Evolutionary conservation across 1,284 basidiomycete species (phyloP), one percentile per base, ranked within the genome.

Genomic region (Mycosarcoma mackinlayi): DNA sequence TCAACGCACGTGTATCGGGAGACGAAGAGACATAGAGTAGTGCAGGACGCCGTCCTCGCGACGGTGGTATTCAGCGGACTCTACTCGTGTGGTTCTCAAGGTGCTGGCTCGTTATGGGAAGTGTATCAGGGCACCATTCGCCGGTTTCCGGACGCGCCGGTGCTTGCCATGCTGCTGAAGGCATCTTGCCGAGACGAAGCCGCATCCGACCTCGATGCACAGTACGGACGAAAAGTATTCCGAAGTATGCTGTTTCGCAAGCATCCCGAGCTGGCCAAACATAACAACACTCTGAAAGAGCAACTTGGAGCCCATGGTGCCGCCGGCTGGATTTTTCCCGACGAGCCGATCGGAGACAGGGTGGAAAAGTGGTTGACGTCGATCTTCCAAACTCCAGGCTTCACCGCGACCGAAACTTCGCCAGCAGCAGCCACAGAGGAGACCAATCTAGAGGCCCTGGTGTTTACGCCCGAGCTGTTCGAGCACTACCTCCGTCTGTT

Each of bases 341-440:
- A 55, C n/a, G 49, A 60, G 9, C n/a, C 45, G 18, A 23, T 57
- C n/a, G 67, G 55, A 11, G 25, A 47, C 4, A 38, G 39, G 40
- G 33, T 70, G 67, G 61, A 70, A 30, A 41, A 33, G 3, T 70
- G 67, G 67, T 38, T 70, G n/a, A 21, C 56, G 5, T 70, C 67
- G 2, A 42, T 64, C 0, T 70, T 70, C 27, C 19, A 16, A 23
- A 8, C 47, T 4, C 44, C 18, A n/a, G 25, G 45, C 13, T 33
- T 19, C 27, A 25, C 33, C 2, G 21, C 23, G 2, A 31, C 30
- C 25, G 37, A 21, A 9, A 19, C 19, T 13, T 24, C 18, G 3
- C 9, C 19, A 10, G 28, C 55, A 3, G 42, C 41, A 16, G 19
- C n/a, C 16, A 21, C 34, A 3, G 25, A 38, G 13, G 18, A 38